phyloP scores from a whole-genome alignment of 2,329 filamentous ascomycete genomes.

The Cladorrhinum sp. region DNA sequence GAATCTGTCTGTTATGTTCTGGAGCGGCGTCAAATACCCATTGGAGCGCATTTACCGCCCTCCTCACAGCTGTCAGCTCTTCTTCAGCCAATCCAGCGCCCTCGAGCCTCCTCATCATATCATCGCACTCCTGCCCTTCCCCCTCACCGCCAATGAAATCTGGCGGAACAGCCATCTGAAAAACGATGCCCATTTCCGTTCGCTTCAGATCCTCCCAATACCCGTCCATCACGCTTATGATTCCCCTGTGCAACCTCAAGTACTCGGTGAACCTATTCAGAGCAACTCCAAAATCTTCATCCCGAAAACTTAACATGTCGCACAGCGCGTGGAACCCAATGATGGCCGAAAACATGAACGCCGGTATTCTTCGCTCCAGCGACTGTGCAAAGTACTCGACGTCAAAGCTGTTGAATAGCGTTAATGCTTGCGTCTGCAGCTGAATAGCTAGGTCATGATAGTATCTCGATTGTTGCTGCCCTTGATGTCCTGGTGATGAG shows the following conservation, averaged over 20 bases:
- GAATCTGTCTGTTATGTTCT: constrained; percentile 15
- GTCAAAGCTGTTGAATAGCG: constrained; percentile 35
- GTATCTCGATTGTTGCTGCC: constrained; percentile 21
- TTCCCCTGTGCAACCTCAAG: constrained; percentile 42
- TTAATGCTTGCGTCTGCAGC: constrained; percentile 43
- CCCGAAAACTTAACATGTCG: constrained; percentile 41
- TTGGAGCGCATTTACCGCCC: constrained; percentile 31
- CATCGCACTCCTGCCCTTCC: constrained; percentile 30
- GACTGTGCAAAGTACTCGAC: constrained; percentile 20
- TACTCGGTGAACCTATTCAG: constrained; percentile 42
- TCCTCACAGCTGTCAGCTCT: constrained; percentile 22
- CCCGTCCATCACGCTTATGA: constrained; percentile 37
- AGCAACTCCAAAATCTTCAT: constrained; percentile 39
- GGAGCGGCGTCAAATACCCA: constrained; percentile 30
- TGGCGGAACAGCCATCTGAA: constrained; percentile 31
- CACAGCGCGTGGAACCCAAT: constrained; percentile 48
- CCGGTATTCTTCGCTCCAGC: constrained; percentile 36
- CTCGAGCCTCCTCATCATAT: constrained; percentile 24
- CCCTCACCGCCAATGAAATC: constrained; percentile 11
- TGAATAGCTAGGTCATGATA: constrained; percentile 41
- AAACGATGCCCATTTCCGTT: constrained; percentile 35
- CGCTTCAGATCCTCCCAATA: constrained; percentile 36
- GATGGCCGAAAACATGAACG: constrained; percentile 44
- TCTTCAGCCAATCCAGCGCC: constrained; percentile 14
- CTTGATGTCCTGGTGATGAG: constrained; percentile 1